Conservation (phyloP, 345 rosid species). For the Excoecaria agallocha region DNA sequence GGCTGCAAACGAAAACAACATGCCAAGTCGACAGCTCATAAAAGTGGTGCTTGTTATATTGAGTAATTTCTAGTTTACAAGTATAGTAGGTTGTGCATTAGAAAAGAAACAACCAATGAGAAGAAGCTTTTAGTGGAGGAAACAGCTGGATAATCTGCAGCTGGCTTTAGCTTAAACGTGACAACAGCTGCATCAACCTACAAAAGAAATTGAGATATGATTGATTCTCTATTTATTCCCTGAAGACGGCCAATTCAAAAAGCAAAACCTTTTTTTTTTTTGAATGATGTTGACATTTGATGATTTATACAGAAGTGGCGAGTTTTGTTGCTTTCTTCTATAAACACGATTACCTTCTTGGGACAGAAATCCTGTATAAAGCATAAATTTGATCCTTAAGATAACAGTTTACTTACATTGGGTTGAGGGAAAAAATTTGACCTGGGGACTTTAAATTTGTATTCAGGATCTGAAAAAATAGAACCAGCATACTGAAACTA, state of each 20-base stretch:
- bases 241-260: neutral
- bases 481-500: slow-evolving; percentile 9
- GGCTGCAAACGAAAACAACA: neutral
- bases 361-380: neutral
- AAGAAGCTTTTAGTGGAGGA: slow-evolving; percentile 74
- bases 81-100: neutral
- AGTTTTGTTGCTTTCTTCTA: neutral
- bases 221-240: slow-evolving; percentile 3
- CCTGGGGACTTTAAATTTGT: slow-evolving; percentile 75
- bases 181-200: slow-evolving; percentile 97
- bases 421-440: slow-evolving; percentile 85
- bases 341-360: neutral
- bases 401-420: slow-evolving; percentile 49
- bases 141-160: slow-evolving; percentile 73
- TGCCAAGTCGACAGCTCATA: neutral
- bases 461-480: slow-evolving; percentile 68
- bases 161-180: slow-evolving; percentile 70
- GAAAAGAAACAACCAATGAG: slow-evolving; percentile 56
- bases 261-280: neutral
- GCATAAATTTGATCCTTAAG: neutral
- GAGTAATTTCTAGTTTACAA: neutral
- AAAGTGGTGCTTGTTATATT: neutral
- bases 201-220: slow-evolving; percentile 15
- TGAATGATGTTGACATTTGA: neutral
- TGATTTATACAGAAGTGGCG: too few species aligned